Evolutionary conservation across 1,284 basidiomycete genomes (phyloP).

Genomic region (Chondrostereum purpureum): DNA sequence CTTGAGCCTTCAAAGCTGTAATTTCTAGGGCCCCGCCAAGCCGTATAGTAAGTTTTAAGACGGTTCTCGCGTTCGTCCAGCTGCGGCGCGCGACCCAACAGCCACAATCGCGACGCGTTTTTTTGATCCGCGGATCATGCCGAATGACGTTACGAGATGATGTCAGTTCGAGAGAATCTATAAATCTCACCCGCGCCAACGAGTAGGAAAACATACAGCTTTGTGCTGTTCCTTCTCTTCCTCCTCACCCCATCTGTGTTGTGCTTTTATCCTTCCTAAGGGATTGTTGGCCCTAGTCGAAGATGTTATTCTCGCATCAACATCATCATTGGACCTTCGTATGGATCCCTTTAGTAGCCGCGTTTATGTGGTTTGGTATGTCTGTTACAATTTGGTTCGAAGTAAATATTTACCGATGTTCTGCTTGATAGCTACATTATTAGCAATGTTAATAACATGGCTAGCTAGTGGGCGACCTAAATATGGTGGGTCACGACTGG

Average conservation of each 20-base stretch:
- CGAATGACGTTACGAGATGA: too few relatives aligned
- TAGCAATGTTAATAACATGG: constrained; percentile 67
- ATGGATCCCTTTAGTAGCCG: constrained; percentile 53
- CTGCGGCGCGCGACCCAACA: too few relatives aligned
- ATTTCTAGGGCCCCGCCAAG: too few relatives aligned
- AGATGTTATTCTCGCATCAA: constrained; percentile 16
- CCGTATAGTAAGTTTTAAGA: too few relatives aligned
- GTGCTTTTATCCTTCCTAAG: too few relatives aligned
- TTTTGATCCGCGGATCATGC: too few relatives aligned
- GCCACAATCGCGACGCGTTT: too few relatives aligned
- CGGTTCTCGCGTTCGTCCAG: too few relatives aligned
- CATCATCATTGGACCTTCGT: constrained; percentile 54
- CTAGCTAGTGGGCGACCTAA: constrained; percentile 34
- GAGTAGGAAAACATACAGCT: neutral
- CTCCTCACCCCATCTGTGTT: too few relatives aligned
- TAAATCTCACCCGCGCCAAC: too few relatives aligned
- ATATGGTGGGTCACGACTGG: neutral
- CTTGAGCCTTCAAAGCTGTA: too few relatives aligned
- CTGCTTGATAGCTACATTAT: constrained; percentile 38
- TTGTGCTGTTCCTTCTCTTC: neutral
- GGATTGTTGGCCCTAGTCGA: neutral
- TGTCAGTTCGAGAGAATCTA: too few relatives aligned
- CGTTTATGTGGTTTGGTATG: constrained; percentile 61
- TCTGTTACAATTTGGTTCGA: constrained; percentile 8
- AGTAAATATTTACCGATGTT: constrained; percentile 5